phyloP scores from a whole-genome alignment of 2,329 filamentous ascomycete species.

The Botrytis pseudocinerea region DNA sequence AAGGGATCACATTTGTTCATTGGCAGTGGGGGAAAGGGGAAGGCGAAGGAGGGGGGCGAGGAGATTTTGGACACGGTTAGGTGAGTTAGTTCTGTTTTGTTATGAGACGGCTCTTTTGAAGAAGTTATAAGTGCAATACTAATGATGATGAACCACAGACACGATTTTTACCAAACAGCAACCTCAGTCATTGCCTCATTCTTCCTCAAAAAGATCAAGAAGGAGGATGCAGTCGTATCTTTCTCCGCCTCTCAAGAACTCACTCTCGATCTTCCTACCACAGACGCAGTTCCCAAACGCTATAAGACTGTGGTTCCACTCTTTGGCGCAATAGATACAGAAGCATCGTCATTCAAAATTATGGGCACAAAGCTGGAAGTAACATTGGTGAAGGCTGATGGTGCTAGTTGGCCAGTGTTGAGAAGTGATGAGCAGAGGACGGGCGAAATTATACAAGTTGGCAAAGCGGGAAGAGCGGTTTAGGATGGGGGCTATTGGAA shows the following conservation, averaged over 20 bases:
- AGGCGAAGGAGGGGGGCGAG: conserved; percentile 61
- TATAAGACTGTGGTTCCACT: conserved; percentile 74
- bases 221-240: conserved; percentile 69
- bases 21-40: conserved; percentile 70
- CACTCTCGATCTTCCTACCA: conserved; percentile 80
- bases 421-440: conserved; percentile 64
- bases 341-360: conserved; percentile 63
- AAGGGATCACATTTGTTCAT: conserved; percentile 84
- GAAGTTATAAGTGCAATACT: background rate
- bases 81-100: conserved; percentile 47
- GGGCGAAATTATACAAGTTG: conserved; percentile 86
- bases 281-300: conserved; percentile 72
- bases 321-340: conserved; percentile 72
- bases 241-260: conserved; percentile 64
- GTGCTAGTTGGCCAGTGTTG: conserved; percentile 66
- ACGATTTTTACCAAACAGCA: conserved; percentile 94
- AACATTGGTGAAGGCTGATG: conserved; percentile 63
- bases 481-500: background rate
- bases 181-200: conserved; percentile 84
- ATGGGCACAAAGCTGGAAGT: conserved; percentile 72
- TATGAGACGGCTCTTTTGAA: background rate
- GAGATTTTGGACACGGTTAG: conserved; percentile 77
- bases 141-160: conserved; percentile 47
- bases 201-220: conserved; percentile 96
- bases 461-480: conserved; percentile 61